Base-by-base conservation (phyloP, 1,284 basidiomycete genomes). In the Exobasidium cylindrosporum region DNA sequence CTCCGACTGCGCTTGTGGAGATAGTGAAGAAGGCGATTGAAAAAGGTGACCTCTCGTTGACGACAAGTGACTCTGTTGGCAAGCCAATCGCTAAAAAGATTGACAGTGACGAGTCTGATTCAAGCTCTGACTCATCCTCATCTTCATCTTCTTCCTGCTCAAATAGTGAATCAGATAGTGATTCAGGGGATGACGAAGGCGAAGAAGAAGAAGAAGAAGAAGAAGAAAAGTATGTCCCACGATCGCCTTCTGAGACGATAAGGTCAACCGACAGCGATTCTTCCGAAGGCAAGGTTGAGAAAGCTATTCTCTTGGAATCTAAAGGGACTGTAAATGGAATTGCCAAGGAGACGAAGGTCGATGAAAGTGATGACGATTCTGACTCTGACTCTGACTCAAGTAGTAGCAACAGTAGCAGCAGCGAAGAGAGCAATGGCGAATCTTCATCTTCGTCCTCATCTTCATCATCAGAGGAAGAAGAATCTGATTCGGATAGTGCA, bases 361-460 rank as follows among this genome's bases (percentile, higher is more conserved):
- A 54, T 5, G 53, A 29, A 13, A n/a, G n/a, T 5, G 5, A 23
- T 54, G 5, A 5, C 29, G 40, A 31, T 29, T 57, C 55, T 7
- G 60, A 64, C 1, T 63, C 54, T 49, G 62, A 57, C 61, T 35
- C 49, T n/a, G 46, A 26, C n/a, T 61, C 64, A 30, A 57, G 55
- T 31, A n/a, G n/a, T n/a, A n/a, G n/a, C n/a, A n/a, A n/a, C n/a
- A n/a, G n/a, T n/a, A n/a, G n/a, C n/a, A n/a, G n/a, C n/a, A n/a
- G n/a, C n/a, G n/a, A n/a, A n/a, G n/a, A n/a, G n/a, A n/a, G n/a
- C n/a, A n/a, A n/a, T n/a, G n/a, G n/a, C n/a, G 54, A 1, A 61
- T 54, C 28, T 55, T n/a, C 26, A 54, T 40, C 17, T 49, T 29
- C 10, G 10, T 7, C 7, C 14, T 7, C 10, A 7, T 24, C 47